Conservation (phyloP, 2,329 filamentous ascomycete genomes). For the Thyridium curvatum region DNA sequence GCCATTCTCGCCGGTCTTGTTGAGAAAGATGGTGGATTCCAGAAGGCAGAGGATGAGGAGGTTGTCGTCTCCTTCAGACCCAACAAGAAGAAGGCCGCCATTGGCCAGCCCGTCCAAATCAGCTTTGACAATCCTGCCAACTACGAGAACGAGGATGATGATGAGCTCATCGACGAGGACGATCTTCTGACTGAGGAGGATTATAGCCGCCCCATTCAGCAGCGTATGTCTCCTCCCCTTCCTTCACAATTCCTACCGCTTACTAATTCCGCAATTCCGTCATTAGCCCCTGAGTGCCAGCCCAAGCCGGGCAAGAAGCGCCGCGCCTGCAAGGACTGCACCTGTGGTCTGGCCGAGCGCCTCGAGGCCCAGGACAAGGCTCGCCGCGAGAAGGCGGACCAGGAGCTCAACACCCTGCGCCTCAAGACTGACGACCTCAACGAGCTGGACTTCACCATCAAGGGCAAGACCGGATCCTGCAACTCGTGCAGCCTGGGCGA, state of each 20-base stretch:
- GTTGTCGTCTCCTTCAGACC: constrained; percentile 53
- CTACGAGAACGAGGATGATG: constrained; percentile 56
- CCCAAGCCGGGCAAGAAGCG: constrained; percentile 84
- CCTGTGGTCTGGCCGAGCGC: constrained; percentile 82
- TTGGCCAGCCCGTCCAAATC: background rate
- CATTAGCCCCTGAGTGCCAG: constrained; percentile 70
- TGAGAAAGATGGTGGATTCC: constrained; percentile 56
- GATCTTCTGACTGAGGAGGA: constrained; percentile 81
- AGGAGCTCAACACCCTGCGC: constrained; percentile 46
- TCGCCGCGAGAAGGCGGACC: constrained; percentile 22
- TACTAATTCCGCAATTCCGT: constrained; percentile 6
- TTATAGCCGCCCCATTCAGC: constrained; percentile 66
- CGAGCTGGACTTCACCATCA: constrained; percentile 95
- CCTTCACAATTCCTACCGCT: background rate
- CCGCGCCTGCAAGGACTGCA: constrained; percentile 96
- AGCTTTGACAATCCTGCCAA: constrained; percentile 36
- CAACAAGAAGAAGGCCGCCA: constrained; percentile 44
- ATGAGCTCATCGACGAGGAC: constrained; percentile 89
- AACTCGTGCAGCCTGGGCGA: constrained; percentile 85
- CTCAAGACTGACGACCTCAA: constrained; percentile 72
- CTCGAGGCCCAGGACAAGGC: constrained; percentile 73
- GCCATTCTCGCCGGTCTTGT: constrained; percentile 78
- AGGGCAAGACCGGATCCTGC: constrained; percentile 92
- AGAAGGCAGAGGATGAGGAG: constrained; percentile 61
- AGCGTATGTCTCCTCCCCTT: constrained; percentile 57